Base-by-base conservation (phyloP, 192 early-diverging fungal species). In the Linnemannia hyalina region DNA sequence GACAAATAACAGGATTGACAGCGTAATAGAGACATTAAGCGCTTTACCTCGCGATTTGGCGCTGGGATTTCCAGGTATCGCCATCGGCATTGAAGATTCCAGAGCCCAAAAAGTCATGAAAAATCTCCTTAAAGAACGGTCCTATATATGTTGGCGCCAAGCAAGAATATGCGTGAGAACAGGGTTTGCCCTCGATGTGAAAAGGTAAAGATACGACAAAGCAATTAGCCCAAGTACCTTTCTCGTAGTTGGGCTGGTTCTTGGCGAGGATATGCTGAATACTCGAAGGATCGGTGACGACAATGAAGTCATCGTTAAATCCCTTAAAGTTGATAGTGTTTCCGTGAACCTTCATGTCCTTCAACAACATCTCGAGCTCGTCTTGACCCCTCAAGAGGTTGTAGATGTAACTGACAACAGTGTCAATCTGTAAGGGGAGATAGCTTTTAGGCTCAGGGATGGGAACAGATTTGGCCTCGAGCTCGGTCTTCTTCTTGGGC, bases 71-170 rank as follows among this genome's bases (percentile, higher is more conserved):
- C 94, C 95, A 96, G 10, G 78, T 75, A 2, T 93, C 91, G 26
- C 95, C 95, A 74, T 96, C 95, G 4, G 90, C 87, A 84, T 92
- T 94, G 79, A 95, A 95, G 79, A 95, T 95, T 40, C 95, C 95
- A 60, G 91, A 76, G 8, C 95, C 95, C 38, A 95, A 85, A 35
- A 95, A 79, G 63, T 91, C 90, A 35, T 90, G 83, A 57, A 91
- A 88, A 42, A 82, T 85, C 8, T 68, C 78, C 23, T 89, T 80
- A 38, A 91, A 90, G 32, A 72, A 79, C 15, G 89, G 83, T 6
- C 89, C 88, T 82, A 63, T 0, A 8, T 32, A 47, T 73, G 11
- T 26, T 38, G 6, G n/a, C 6, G 15, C 13, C 35, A 26, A 63
- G 23, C 57, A 23, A 11, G 47, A 26, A 32, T 42, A 15, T 11